A percentile compares a stretch with the other conserved stretches of the same genome.
Evolutionary conservation across 345 rosid genomes (phyloP).

Genomic region (Angophora floribunda): DNA sequence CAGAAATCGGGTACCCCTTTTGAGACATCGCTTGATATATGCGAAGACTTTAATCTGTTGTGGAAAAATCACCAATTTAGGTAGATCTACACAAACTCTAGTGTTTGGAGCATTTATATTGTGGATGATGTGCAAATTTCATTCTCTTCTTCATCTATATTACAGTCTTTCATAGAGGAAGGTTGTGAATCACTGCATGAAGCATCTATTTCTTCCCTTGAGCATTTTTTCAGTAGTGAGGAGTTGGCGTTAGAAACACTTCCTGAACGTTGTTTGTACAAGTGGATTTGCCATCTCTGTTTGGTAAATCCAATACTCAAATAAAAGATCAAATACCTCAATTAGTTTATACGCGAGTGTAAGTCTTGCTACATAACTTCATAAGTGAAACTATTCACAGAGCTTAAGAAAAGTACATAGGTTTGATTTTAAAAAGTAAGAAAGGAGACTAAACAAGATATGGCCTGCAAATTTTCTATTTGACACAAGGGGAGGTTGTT

Average conservation of each 20-base stretch:
- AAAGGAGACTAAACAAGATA: background rate
- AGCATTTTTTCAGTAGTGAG: background rate
- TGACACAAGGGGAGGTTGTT: background rate
- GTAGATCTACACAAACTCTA: background rate
- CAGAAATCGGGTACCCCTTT: constrained; percentile 86
- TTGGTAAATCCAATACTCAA: background rate
- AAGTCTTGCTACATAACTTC: background rate
- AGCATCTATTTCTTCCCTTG: background rate
- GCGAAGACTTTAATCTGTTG: constrained; percentile 57
- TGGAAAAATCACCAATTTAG: background rate
- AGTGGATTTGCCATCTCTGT: background rate
- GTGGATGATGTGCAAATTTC: background rate
- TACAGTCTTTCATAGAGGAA: background rate
- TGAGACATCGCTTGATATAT: constrained; percentile 42
- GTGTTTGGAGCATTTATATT: background rate
- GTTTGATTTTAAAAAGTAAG: background rate
- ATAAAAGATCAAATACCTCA: background rate
- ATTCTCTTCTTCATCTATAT: background rate
- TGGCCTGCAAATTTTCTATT: background rate
- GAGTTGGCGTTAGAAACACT: background rate
- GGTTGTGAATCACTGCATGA: background rate
- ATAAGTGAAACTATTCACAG: background rate
- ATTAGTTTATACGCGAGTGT: background rate
- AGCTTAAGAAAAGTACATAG: background rate
- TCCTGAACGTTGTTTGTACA: background rate